A percentile compares a stretch with the other conserved stretches of the same genome.
Conservation (phyloP, 2,329 filamentous ascomycete species). For the Dendrostoma leiphaemia region DNA sequence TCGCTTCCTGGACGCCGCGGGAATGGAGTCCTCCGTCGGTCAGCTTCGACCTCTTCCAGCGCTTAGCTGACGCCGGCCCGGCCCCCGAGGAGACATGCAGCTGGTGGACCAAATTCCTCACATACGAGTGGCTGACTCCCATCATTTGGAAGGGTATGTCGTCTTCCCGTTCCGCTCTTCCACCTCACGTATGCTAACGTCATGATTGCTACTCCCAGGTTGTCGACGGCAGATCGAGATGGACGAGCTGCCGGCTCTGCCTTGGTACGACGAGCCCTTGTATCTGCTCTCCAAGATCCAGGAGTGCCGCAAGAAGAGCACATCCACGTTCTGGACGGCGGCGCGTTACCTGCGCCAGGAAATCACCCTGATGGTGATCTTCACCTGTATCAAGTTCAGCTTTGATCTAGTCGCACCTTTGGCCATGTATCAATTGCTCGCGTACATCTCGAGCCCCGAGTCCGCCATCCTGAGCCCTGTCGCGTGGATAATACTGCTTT, state of each 20-base stretch:
- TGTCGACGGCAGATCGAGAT: slow-evolving; percentile 42
- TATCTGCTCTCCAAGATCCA: slow-evolving; percentile 44
- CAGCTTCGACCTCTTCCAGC: slow-evolving; percentile 36
- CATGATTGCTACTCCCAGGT: background rate
- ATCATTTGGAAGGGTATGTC: slow-evolving; percentile 43
- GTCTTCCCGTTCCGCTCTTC: background rate
- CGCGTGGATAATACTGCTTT: slow-evolving; percentile 53
- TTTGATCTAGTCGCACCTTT: slow-evolving; percentile 52
- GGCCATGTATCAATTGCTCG: slow-evolving; percentile 51
- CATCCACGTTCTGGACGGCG: slow-evolving; percentile 44
- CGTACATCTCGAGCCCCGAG: slow-evolving; percentile 46
- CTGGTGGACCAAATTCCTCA: slow-evolving; percentile 51
- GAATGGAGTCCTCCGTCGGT: slow-evolving; percentile 48
- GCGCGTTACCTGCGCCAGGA: slow-evolving; percentile 42
- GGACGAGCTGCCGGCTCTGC: slow-evolving; percentile 45
- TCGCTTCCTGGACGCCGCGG: slow-evolving; percentile 45
- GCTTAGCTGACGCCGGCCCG: slow-evolving; percentile 35
- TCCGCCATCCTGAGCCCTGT: slow-evolving; percentile 20
- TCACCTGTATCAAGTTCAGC: slow-evolving; percentile 34
- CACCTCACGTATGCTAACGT: too few species aligned
- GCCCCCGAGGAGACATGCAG: slow-evolving; percentile 53
- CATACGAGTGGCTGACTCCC: slow-evolving; percentile 50
- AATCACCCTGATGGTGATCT: slow-evolving; percentile 44
- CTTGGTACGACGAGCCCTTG: slow-evolving; percentile 55
- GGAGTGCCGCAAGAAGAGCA: slow-evolving; percentile 39